Conservation (phyloP, 1,139 yeast genomes). For the Yamadazyma blattariae region DNA sequence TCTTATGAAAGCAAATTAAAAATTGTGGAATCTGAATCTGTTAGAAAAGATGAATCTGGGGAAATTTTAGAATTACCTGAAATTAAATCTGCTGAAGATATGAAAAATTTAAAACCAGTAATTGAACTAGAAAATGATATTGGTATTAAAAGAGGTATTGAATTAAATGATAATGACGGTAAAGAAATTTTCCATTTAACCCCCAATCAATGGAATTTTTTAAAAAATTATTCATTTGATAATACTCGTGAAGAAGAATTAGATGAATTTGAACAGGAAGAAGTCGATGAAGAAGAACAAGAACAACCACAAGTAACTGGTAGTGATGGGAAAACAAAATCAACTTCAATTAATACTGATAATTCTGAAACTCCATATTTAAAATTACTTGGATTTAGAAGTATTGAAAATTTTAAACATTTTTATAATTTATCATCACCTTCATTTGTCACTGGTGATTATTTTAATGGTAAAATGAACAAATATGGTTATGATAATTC, state of each 20-base stretch:
- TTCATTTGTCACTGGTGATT: constrained; percentile 52
- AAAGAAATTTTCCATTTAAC: constrained; percentile 27
- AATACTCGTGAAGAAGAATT: constrained; percentile 26
- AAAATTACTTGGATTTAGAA: constrained; percentile 67
- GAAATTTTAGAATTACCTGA: constrained; percentile 17
- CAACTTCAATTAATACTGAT: constrained; percentile 13
- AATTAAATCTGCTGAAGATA: constrained; percentile 13
- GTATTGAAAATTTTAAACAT: constrained; percentile 40
- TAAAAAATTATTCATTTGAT: constrained; percentile 36
- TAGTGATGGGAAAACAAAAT: constrained; percentile 14
- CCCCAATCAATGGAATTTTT: constrained; percentile 25
- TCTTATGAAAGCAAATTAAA: constrained; percentile 49
- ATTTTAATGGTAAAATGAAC: constrained; percentile 27
- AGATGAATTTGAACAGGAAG: constrained; percentile 14
- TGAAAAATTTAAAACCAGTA: constrained; percentile 11
- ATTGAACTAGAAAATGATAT: constrained; percentile 43
- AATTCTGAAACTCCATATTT: constrained; percentile 36
- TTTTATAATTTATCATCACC: constrained; percentile 55
- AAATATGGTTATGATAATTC: constrained; percentile 57
- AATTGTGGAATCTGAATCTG: constrained; percentile 52
- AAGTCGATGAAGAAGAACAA: constrained; percentile 13
- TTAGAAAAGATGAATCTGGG: constrained; percentile 17
- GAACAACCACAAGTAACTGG: constrained; percentile 14
- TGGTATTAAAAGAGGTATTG: constrained; percentile 27
- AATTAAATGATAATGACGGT: constrained; percentile 27